These are phyloP conservation scores for Neurospora tetraspora DNA, from an alignment of 495 filamentous ascomycete species.

Conservation along the genomic window DNA sequence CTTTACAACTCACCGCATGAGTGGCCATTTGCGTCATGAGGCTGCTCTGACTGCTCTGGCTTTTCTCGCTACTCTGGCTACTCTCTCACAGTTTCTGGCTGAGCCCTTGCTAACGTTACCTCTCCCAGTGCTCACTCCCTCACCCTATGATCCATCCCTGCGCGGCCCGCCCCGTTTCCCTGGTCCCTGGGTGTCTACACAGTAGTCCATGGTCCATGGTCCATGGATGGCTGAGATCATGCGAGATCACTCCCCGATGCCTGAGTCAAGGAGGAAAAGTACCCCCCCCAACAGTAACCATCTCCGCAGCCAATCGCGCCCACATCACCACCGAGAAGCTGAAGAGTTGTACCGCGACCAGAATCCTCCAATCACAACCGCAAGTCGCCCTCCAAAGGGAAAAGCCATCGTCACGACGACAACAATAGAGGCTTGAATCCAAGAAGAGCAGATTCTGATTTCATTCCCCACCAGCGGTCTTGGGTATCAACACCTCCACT, in stretches of 20 bases:
- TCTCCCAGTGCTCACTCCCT: not conserved
- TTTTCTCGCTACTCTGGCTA: not conserved
- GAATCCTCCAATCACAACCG: not conserved
- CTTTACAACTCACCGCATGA: not conserved
- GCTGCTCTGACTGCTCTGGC: too few species aligned
- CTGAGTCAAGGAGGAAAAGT: not conserved
- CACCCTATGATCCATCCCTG: not conserved
- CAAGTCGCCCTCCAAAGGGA: not conserved
- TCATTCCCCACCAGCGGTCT: not conserved
- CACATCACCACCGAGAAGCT: not conserved
- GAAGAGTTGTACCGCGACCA: not conserved
- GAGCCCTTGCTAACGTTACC: not conserved
- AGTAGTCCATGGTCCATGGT: not conserved
- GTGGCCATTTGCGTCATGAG: too few species aligned
- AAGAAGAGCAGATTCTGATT: not conserved
- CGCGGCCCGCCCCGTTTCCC: not conserved
- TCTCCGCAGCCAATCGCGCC: not conserved
- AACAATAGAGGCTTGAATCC: not conserved
- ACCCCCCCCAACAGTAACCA: not conserved
- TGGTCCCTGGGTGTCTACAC: not conserved
- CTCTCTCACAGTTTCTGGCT: not conserved
- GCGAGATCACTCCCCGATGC: not conserved
- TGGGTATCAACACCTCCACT: slow-evolving; percentile 1
- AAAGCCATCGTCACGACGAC: not conserved
- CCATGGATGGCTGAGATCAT: not conserved